Evolutionary conservation across 208 protist genomes (phyloP).

Genomic region (Leishmania arabica): DNA sequence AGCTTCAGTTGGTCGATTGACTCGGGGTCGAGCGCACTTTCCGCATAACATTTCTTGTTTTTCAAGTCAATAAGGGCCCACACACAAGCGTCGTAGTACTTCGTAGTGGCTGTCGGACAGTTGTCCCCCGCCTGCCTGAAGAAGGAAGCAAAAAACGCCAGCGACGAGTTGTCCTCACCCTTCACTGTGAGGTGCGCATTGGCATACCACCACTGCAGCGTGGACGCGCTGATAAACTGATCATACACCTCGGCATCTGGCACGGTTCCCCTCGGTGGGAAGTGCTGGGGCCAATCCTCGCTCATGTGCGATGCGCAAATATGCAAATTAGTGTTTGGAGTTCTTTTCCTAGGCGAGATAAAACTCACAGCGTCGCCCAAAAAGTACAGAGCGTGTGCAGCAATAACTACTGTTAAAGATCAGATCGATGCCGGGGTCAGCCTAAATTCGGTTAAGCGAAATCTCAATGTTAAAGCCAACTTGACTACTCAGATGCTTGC

Average conservation of each 20-base stretch:
- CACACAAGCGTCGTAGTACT: constrained; percentile 45
- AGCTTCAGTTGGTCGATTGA: constrained; percentile 28
- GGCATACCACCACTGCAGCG: constrained; percentile 64
- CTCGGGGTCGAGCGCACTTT: constrained; percentile 46
- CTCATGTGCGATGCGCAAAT: neutral
- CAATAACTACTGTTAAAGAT: neutral
- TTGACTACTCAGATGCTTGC: neutral
- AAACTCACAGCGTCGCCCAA: neutral
- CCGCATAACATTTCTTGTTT: constrained; percentile 49
- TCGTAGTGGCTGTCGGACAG: constrained; percentile 9
- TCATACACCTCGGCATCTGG: constrained; percentile 34
- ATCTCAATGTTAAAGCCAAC: neutral
- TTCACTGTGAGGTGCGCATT: constrained; percentile 41
- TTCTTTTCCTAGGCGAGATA: neutral
- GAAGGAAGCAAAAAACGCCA: constrained; percentile 62
- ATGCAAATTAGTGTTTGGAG: neutral
- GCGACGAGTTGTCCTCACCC: constrained; percentile 20
- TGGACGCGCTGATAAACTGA: constrained; percentile 14
- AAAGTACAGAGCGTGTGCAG: neutral
- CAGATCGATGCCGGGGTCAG: neutral
- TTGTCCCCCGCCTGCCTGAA: constrained; percentile 41
- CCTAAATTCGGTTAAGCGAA: neutral
- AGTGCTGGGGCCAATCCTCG: constrained; percentile 19
- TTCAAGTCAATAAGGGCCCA: constrained; percentile 58
- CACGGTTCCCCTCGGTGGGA: constrained; percentile 22